These are phyloP conservation scores for Cladophialophora chaetospira DNA, from an alignment of 2,329 filamentous ascomycete genomes.

Conservation along the genomic window DNA sequence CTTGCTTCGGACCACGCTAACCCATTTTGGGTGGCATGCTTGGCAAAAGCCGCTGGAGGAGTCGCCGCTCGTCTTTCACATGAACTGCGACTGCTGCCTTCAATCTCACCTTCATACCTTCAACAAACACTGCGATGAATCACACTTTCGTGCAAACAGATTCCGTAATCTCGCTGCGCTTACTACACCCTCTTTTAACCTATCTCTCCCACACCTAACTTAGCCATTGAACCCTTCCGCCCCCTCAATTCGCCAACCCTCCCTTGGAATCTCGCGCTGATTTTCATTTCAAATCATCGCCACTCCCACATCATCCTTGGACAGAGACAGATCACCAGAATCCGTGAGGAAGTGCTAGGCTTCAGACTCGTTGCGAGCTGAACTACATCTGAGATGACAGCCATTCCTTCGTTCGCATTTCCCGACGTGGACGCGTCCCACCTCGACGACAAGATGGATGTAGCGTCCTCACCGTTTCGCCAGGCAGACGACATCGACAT, in stretches of 20 bases:
- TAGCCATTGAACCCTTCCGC: neutral
- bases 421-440: slow-evolving; percentile 24
- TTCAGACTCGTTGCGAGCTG: neutral
- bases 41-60: neutral
- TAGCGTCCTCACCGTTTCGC: slow-evolving; percentile 30
- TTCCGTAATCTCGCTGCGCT: too few species aligned
- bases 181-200: neutral
- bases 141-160: neutral
- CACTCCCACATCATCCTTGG: neutral
- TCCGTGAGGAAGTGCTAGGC: slow-evolving; percentile 1
- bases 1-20: neutral
- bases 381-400: slow-evolving; percentile 7
- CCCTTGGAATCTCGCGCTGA: neutral
- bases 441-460: slow-evolving; percentile 33
- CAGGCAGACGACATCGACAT: slow-evolving; percentile 33
- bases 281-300: neutral
- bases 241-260: neutral
- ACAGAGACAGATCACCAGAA: neutral
- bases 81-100: neutral
- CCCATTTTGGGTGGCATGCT: neutral
- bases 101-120: neutral
- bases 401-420: slow-evolving; percentile 24
- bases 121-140: neutral
- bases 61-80: neutral
- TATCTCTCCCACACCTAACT: neutral